Conservation (phyloP, 1,284 basidiomycete species). For the Trichosporon ovoides region DNA sequence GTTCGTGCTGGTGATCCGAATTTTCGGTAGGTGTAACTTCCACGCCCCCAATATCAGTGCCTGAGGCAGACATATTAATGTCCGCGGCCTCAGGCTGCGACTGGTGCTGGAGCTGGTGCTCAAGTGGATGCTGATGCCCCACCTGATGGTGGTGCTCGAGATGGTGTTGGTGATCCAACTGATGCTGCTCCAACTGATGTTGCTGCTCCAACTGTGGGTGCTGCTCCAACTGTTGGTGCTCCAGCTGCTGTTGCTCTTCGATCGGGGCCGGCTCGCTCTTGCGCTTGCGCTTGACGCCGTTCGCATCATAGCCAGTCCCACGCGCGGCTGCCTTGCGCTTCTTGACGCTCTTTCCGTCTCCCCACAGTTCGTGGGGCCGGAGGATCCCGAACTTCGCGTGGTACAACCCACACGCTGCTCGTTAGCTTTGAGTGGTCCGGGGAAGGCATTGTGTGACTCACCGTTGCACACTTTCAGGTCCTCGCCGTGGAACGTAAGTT, state of each 20-base stretch:
- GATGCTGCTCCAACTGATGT: conserved; percentile 1
- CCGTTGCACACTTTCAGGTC: conserved; percentile 44
- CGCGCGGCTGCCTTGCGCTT: conserved; percentile 27
- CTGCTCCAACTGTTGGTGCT: background rate
- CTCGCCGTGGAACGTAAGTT: conserved; percentile 30
- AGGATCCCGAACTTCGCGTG: conserved; percentile 42
- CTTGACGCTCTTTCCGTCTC: conserved; percentile 41
- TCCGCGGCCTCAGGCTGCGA: background rate
- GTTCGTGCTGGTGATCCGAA: background rate
- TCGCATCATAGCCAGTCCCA: conserved; percentile 3
- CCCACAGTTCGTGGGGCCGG: conserved; percentile 44
- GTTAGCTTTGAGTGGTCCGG: background rate
- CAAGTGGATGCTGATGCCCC: no score
- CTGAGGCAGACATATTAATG: background rate
- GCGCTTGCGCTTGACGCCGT: conserved; percentile 13
- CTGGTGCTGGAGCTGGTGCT: background rate
- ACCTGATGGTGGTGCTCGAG: background rate
- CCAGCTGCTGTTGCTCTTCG: background rate
- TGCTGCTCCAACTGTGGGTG: no score
- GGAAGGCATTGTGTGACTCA: conserved; percentile 21
- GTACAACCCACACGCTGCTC: conserved; percentile 43
- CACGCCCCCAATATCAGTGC: background rate
- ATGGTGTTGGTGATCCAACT: background rate
- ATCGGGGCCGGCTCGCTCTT: conserved; percentile 9
- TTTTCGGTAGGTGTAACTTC: no score